Evolutionary conservation across 441 rosid genomes (phyloP).

Genomic region (Adansonia gregorii): DNA sequence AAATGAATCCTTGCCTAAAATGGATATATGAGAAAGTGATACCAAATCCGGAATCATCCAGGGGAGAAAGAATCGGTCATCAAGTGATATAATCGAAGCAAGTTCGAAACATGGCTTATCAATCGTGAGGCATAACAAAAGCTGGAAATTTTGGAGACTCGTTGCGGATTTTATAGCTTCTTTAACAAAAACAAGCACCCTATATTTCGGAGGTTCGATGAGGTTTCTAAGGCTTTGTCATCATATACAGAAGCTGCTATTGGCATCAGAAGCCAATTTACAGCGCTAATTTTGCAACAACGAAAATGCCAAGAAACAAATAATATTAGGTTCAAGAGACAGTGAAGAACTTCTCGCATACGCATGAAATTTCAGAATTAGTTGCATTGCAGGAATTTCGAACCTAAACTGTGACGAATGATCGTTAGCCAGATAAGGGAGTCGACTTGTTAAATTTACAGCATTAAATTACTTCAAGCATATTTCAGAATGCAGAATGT

Average conservation of each 20-base stretch:
- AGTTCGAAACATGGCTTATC: background rate
- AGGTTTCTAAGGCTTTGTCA: background rate
- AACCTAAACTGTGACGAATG: background rate
- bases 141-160: background rate
- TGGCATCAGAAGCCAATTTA: background rate
- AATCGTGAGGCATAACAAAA: background rate
- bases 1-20: slow-evolving; percentile 6
- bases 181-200: background rate
- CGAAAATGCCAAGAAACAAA: background rate
- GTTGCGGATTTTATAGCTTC: background rate
- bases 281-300: background rate
- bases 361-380: background rate
- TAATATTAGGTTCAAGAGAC: background rate
- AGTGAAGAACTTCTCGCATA: background rate
- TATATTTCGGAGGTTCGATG: background rate
- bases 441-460: background rate
- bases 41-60: background rate
- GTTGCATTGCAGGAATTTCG: background rate
- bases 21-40: background rate
- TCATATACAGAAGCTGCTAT: background rate
- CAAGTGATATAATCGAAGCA: background rate
- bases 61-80: background rate
- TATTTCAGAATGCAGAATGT: background rate
- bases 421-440: background rate
- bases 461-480: slow-evolving; percentile 27